Conservation (phyloP, 1,284 basidiomycete species). For the Laetiporus sulphureus region DNA sequence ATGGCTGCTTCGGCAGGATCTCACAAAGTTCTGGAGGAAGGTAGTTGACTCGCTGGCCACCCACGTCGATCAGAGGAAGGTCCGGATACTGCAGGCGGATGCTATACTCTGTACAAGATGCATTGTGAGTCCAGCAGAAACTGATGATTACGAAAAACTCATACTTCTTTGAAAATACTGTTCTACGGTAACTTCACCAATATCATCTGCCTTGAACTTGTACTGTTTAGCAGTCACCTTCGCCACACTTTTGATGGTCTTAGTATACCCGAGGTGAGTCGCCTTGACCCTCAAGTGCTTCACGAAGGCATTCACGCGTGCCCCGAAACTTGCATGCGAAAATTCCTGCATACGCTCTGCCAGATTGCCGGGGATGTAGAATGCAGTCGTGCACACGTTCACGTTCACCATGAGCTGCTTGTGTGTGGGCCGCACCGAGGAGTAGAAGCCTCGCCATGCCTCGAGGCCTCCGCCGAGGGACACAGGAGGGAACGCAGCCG, state of each 20-base stretch:
- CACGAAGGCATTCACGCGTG: slow-evolving; percentile 44
- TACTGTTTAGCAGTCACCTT: slow-evolving; percentile 41
- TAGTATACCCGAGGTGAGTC: slow-evolving; percentile 50
- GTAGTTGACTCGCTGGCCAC: slow-evolving; percentile 41
- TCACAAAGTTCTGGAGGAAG: slow-evolving; percentile 68
- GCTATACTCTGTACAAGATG: slow-evolving; percentile 42
- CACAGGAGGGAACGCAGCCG: slow-evolving; percentile 33
- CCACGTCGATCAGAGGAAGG: slow-evolving; percentile 57
- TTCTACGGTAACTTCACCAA: slow-evolving; percentile 48
- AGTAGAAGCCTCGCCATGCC: slow-evolving; percentile 69
- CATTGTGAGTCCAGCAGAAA: neutral
- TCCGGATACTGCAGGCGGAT: slow-evolving; percentile 43
- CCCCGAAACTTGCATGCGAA: slow-evolving; percentile 41
- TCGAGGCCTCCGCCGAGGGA: slow-evolving; percentile 56
- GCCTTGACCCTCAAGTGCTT: slow-evolving; percentile 54
- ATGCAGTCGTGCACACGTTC: slow-evolving; percentile 72
- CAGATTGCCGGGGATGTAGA: slow-evolving; percentile 60
- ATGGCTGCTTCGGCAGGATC: slow-evolving; percentile 63
- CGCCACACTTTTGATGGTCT: slow-evolving; percentile 50
- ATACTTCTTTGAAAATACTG: slow-evolving; percentile 57
- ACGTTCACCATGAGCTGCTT: slow-evolving; percentile 76
- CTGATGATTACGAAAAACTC: slow-evolving; percentile 13
- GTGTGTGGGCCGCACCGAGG: slow-evolving; percentile 66
- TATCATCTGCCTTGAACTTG: slow-evolving; percentile 48
- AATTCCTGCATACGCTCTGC: slow-evolving; percentile 52